Conservation (phyloP, 495 filamentous ascomycete species). For the Neurospora terricola region DNA sequence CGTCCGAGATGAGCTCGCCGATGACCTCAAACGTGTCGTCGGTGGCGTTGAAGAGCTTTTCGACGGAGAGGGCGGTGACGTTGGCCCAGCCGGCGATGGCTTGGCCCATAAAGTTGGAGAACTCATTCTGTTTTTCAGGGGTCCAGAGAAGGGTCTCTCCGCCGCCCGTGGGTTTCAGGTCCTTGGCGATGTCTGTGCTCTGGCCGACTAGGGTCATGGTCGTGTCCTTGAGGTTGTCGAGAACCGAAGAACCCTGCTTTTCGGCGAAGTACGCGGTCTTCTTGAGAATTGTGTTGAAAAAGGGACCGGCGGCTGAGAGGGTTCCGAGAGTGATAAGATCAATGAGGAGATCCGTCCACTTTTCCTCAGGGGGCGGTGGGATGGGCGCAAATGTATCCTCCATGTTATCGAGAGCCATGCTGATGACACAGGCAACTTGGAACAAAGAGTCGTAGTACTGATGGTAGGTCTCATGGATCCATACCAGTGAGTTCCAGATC, state of each 20-base stretch:
- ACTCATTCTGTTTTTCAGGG: no score
- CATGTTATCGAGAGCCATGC: conserved; percentile 9
- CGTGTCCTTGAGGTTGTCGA: conserved; percentile 9
- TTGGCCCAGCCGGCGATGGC: conserved; percentile 13
- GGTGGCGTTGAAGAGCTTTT: conserved; percentile 7
- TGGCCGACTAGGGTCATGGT: conserved; percentile 3
- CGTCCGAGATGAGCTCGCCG: conserved; percentile 12
- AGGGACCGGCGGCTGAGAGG: conserved; percentile 10
- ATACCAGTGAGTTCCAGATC: conserved; percentile 24
- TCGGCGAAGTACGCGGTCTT: background rate
- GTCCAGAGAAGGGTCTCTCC: no score
- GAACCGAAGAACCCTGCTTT: background rate
- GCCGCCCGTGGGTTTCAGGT: no score
- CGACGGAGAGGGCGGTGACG: background rate
- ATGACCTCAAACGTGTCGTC: conserved; percentile 9
- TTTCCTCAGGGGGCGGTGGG: conserved; percentile 8
- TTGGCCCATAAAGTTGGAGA: conserved; percentile 14
- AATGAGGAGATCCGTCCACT: conserved; percentile 18
- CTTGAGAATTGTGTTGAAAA: conserved; percentile 12
- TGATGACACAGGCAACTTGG: background rate
- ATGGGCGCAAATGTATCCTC: conserved; percentile 25
- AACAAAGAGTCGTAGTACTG: conserved; percentile 3
- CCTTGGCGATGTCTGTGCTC: background rate
- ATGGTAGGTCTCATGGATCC: conserved; percentile 14
- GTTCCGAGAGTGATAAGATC: conserved; percentile 18